Evolutionary conservation across 495 filamentous ascomycete genomes (phyloP), one percentile per base, ranked within the genome.

Genomic region (Aspergillus biplanus): DNA sequence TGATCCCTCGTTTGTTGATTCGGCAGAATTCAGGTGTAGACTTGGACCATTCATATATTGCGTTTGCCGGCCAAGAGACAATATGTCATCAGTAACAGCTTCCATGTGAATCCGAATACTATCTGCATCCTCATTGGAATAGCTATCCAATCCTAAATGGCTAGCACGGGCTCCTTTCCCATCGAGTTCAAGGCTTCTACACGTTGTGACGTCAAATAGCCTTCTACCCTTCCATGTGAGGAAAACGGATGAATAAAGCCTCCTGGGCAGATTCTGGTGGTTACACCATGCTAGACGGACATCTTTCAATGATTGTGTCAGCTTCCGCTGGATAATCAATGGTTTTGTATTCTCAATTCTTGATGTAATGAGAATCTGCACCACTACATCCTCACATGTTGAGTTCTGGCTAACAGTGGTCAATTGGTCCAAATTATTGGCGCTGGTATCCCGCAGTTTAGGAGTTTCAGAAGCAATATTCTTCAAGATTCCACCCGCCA

Each of bases 151-250:
- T 11, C 75, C 74, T 33, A 70, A 72, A 52, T 79, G 67, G 5
- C 71, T 56, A 55, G 49, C 21, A 33, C 13, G 42, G 13, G 64
- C 77, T 77, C 11, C 76, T 52, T n/a, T 63, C 64, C 58, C 81
- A 67, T 79, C 34, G 87, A 83, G 33, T 82, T 90, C 58, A 90
- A 80, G 57, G 34, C 88, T 88, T 53, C 80, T 84, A 64, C 90
- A 89, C 6, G 88, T 93, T 31, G 89, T 90, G 34, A 87, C 80
- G 61, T 90, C 86, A 66, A 87, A 96, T 3, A 97, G 69, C 62
- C 87, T 85, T 52, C 86, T 86, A 7, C 86, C 85, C 56, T 86
- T 89, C 89, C 92, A 97, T 3, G 90, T 94, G 15, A 97, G 73
- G 66, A 92, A 90, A 8, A 97, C 76, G 7, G 77, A 69, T 27